These are phyloP conservation scores for Linderina pennispora DNA, from an alignment of 192 early-diverging fungal genomes.

Conservation along the genomic window DNA sequence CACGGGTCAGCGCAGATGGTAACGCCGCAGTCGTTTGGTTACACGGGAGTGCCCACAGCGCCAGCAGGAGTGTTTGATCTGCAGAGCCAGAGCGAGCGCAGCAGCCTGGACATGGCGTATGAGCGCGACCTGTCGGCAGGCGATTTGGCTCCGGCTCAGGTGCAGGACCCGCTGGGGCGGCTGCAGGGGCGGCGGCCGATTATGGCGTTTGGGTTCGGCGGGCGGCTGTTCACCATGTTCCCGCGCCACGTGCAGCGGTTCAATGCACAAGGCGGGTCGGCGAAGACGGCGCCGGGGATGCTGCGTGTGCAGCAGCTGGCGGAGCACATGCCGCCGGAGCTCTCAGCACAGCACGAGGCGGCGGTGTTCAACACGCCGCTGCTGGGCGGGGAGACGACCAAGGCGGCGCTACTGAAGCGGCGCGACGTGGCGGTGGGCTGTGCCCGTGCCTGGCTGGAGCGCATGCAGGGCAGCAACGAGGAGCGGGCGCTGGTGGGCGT, in stretches of 20 bases:
- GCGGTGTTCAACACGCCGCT: constrained; percentile 44
- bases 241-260: constrained; percentile 56
- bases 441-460: constrained; percentile 13
- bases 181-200: constrained; percentile 46
- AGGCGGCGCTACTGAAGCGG: constrained; percentile 50
- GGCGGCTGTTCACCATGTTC: constrained; percentile 60
- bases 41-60: too few species aligned
- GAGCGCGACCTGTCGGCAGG: constrained; percentile 1
- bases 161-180: constrained; percentile 26
- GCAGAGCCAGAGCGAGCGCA: constrained; percentile 15
- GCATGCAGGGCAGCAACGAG: too few species aligned
- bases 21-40: too few species aligned
- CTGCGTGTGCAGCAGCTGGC: constrained; percentile 48
- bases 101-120: constrained; percentile 18
- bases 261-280: constrained; percentile 28
- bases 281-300: constrained; percentile 48
- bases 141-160: background rate
- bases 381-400: constrained; percentile 59
- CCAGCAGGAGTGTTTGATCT: constrained; percentile 9
- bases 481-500: constrained; percentile 25
- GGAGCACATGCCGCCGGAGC: constrained; percentile 22
- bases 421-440: constrained; percentile 30
- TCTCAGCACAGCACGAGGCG: background rate
- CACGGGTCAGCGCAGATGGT: too few species aligned
- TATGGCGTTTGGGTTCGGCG: constrained; percentile 72